phyloP scores from a whole-genome alignment of 2,329 filamentous ascomycete species.

The Drechslerella stenobrocha region DNA sequence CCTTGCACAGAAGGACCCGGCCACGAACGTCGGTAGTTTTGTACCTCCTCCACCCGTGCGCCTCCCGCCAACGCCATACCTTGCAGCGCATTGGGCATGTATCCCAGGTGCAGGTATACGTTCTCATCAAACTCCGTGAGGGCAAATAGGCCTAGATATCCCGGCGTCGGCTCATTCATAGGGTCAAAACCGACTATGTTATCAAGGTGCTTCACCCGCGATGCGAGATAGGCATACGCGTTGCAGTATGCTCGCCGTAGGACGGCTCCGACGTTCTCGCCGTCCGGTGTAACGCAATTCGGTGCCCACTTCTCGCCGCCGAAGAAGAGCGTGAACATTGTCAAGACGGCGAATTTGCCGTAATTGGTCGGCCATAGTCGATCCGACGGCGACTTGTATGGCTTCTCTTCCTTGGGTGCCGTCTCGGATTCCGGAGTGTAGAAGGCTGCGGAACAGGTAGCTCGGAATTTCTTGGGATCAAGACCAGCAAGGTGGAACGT shows the following conservation, averaged over 20 bases:
- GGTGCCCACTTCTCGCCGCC: conserved; percentile 88
- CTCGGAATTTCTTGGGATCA: conserved; percentile 52
- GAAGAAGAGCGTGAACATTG: conserved; percentile 94
- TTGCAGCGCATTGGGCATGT: conserved; percentile 56
- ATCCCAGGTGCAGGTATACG: conserved; percentile 57
- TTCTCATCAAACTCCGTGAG: conserved; percentile 58
- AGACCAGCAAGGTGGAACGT: conserved; percentile 57
- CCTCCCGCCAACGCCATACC: conserved; percentile 57
- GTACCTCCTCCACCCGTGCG: conserved; percentile 54
- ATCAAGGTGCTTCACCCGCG: conserved; percentile 57
- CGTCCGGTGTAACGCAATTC: conserved; percentile 65
- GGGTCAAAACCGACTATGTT: conserved; percentile 57
- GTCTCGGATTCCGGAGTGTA: conserved; percentile 42
- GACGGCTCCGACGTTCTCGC: conserved; percentile 93
- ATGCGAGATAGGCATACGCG: conserved; percentile 78
- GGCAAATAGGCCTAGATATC: conserved; percentile 56
- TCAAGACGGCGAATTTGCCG: conserved; percentile 78
- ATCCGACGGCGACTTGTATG: conserved; percentile 50
- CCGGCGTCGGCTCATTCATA: conserved; percentile 58
- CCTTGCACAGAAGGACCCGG: conserved; percentile 57
- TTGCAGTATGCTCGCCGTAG: conserved; percentile 81
- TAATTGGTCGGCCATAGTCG: conserved; percentile 93
- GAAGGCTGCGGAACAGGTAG: conserved; percentile 49
- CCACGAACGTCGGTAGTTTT: conserved; percentile 58
- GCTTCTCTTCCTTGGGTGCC: conserved; percentile 39